Conservation (phyloP, 75 land plant species). For the Sequoia sempervirens region DNA sequence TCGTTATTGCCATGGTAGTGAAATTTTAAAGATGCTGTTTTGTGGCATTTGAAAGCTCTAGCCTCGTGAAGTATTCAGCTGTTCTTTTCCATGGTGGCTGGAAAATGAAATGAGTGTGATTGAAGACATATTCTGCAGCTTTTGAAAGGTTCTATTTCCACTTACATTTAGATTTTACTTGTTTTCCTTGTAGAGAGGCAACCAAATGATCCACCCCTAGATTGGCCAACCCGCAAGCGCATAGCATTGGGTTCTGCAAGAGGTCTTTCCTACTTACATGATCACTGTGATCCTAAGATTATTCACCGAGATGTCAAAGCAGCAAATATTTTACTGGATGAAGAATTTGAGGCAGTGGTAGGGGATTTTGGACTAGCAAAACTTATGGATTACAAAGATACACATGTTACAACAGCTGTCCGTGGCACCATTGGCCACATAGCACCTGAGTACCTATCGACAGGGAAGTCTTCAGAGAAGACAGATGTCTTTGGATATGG, state of each 20-base stretch:
- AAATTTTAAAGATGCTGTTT: not conserved
- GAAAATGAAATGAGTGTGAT: not conserved
- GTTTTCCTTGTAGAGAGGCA: conserved; percentile 45
- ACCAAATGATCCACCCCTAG: conserved; percentile 53
- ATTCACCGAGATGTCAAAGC: conserved; percentile 90
- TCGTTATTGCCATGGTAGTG: not conserved
- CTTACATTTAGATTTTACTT: not conserved
- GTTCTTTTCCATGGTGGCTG: not conserved
- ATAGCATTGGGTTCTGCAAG: conserved; percentile 85
- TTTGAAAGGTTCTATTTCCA: not conserved
- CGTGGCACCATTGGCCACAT: conserved; percentile 89
- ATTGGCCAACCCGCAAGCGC: conserved; percentile 67
- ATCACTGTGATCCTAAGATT: conserved; percentile 90
- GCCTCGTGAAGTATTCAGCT: not conserved
- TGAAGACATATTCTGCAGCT: not conserved
- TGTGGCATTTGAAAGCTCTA: not conserved
- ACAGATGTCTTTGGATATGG: conserved; percentile 93
- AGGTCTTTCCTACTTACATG: conserved; percentile 85
- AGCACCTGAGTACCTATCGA: conserved; percentile 83
- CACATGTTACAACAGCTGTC: conserved; percentile 85
- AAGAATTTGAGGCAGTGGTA: conserved; percentile 84
- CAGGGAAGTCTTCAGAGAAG: conserved; percentile 84
- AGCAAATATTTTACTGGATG: conserved; percentile 80
- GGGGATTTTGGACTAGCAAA: conserved; percentile 89
- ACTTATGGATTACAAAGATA: conserved; percentile 88